Percentiles rank a stretch among this genome's conserved stretches.
Conservation (phyloP, 805 yeast species). For the Lachancea meyersii region DNA sequence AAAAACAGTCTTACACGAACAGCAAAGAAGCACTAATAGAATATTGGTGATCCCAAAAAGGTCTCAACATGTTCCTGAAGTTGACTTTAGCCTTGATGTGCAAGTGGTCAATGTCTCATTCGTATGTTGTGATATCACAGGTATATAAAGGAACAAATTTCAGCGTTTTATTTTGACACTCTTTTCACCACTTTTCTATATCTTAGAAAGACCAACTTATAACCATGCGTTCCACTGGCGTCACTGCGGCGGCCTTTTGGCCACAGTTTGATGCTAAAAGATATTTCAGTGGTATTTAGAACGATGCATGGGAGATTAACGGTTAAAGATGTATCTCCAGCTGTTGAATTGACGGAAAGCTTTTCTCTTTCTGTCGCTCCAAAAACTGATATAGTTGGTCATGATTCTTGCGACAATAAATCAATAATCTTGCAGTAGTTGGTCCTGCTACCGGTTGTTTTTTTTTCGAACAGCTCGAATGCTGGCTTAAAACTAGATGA, state of each 20-base stretch:
- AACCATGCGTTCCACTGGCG: slow-evolving; percentile 31
- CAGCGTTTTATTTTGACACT: neutral
- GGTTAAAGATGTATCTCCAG: slow-evolving; percentile 35
- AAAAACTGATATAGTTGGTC: slow-evolving; percentile 34
- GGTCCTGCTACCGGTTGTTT: too few species aligned
- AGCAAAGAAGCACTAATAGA: too few species aligned
- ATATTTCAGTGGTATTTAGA: slow-evolving; percentile 5
- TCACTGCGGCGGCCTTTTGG: slow-evolving; percentile 19
- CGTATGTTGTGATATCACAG: too few species aligned
- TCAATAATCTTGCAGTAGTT: neutral
- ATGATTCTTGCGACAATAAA: slow-evolving; percentile 29
- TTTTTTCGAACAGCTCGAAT: too few species aligned
- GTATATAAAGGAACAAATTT: neutral
- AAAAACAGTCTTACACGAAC: too few species aligned
- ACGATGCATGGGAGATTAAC: slow-evolving; percentile 26
- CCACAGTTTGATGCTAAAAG: slow-evolving; percentile 26
- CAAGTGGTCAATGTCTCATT: too few species aligned
- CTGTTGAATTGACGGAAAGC: slow-evolving; percentile 31
- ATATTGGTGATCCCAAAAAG: too few species aligned
- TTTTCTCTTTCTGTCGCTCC: slow-evolving; percentile 25
- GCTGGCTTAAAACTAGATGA: neutral
- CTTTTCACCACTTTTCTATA: neutral
- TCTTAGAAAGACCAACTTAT: neutral
- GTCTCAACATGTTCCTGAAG: too few species aligned
- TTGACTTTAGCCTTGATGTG: too few species aligned